Percentiles rank a stretch among this genome's conserved stretches.
phyloP scores from a whole-genome alignment of 2,329 filamentous ascomycete genomes.

The Biscogniauxia marginata region DNA sequence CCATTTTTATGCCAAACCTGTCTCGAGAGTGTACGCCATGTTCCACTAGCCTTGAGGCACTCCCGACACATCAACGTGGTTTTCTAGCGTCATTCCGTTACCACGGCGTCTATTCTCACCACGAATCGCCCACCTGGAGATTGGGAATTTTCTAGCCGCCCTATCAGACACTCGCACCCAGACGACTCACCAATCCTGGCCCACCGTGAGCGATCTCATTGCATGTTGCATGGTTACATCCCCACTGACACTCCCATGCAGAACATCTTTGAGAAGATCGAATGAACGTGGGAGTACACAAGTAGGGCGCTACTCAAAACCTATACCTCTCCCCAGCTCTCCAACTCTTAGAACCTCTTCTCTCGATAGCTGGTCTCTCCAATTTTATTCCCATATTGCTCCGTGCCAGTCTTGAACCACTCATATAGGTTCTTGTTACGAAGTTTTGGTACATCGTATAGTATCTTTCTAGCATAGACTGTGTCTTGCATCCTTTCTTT shows the following conservation, averaged over 20 bases:
- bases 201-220: slow-evolving; percentile 40
- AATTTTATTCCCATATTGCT: slow-evolving; percentile 38
- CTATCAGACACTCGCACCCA: slow-evolving; percentile 42
- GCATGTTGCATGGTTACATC: slow-evolving; percentile 36
- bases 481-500: slow-evolving; percentile 35
- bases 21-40: slow-evolving; percentile 21
- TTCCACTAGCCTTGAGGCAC: slow-evolving; percentile 16
- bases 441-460: slow-evolving; percentile 27
- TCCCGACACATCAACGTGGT: slow-evolving; percentile 24
- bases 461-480: slow-evolving; percentile 34
- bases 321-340: slow-evolving; percentile 41
- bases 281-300: slow-evolving; percentile 33
- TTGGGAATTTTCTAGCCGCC: slow-evolving; percentile 37
- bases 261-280: slow-evolving; percentile 30
- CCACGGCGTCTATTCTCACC: slow-evolving; percentile 46
- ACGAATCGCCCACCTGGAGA: slow-evolving; percentile 39
- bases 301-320: slow-evolving; percentile 52
- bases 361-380: slow-evolving; percentile 58
- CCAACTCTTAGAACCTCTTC: slow-evolving; percentile 38
- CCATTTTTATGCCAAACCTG: slow-evolving; percentile 6
- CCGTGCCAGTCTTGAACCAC: slow-evolving; percentile 34
- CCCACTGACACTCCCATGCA: slow-evolving; percentile 40
- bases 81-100: slow-evolving; percentile 37
- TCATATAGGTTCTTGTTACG: slow-evolving; percentile 27
- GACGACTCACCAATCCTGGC: slow-evolving; percentile 38